A percentile compares a stretch with the other conserved stretches of the same genome.
Evolutionary conservation across 176 grass and related monocot genomes (phyloP).

Genomic region (Leersia perrieri): DNA sequence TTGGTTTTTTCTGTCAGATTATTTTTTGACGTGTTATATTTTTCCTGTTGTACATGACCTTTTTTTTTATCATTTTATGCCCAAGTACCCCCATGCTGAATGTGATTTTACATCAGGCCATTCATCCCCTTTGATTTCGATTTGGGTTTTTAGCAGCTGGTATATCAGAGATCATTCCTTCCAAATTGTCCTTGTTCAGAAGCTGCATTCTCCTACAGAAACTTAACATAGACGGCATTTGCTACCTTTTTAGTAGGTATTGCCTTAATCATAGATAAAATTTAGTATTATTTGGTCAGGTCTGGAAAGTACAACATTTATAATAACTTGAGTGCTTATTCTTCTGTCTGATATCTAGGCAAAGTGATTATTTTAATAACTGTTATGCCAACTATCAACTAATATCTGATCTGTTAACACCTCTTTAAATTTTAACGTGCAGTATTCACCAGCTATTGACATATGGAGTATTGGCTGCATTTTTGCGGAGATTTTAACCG

Average conservation of each 20-base stretch:
- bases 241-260: constrained; percentile 30
- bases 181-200: constrained; percentile 25
- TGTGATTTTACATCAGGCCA: neutral
- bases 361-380: constrained; percentile 1
- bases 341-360: neutral
- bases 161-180: constrained; percentile 4
- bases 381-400: constrained; percentile 22
- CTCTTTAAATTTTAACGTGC: constrained; percentile 22
- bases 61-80: too few relatives aligned
- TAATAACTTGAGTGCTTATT: constrained; percentile 22
- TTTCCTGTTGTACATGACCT: neutral
- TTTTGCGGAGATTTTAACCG: constrained; percentile 91
- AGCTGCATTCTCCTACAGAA: constrained; percentile 29
- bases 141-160: neutral
- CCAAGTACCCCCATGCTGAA: neutral
- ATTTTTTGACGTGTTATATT: neutral
- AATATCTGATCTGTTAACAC: neutral
- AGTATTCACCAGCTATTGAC: constrained; percentile 99
- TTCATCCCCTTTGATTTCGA: constrained; percentile 19
- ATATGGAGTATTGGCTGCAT: constrained; percentile 99
- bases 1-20: neutral
- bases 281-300: constrained; percentile 1
- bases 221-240: constrained; percentile 26
- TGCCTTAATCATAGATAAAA: constrained; percentile 26
- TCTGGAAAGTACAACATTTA: constrained; percentile 10